Percentiles rank a stretch among this genome's conserved stretches.
phyloP scores from a whole-genome alignment of 768 basidiomycete species.

The Xerocomellus amylosporus region DNA sequence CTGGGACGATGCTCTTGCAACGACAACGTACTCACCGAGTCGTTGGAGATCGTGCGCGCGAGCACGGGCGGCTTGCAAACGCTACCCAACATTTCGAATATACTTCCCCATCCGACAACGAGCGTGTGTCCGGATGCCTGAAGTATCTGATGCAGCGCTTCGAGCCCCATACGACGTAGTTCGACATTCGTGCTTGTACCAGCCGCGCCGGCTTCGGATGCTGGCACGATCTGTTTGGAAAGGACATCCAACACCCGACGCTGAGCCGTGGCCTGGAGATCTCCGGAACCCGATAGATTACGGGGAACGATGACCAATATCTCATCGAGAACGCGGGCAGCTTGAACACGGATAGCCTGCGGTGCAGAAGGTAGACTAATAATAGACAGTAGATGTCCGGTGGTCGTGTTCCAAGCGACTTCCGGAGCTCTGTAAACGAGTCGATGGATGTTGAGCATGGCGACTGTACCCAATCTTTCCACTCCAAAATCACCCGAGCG shows the following conservation, averaged over 20 bases:
- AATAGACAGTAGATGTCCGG: slow-evolving; percentile 74
- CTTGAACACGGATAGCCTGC: slow-evolving; percentile 79
- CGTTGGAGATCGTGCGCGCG: slow-evolving; percentile 36
- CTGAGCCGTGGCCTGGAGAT: slow-evolving; percentile 70
- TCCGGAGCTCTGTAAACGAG: slow-evolving; percentile 80
- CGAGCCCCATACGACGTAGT: slow-evolving; percentile 82
- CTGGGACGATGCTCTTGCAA: slow-evolving; percentile 38
- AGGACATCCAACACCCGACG: slow-evolving; percentile 83
- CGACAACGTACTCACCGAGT: slow-evolving; percentile 44
- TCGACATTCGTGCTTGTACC: slow-evolving; percentile 60
- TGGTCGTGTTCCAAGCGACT: slow-evolving; percentile 82
- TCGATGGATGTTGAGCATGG: slow-evolving; percentile 81
- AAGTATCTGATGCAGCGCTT: slow-evolving; percentile 86
- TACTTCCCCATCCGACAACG: slow-evolving; percentile 88
- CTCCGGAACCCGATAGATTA: slow-evolving; percentile 57
- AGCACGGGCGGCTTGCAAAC: slow-evolving; percentile 65
- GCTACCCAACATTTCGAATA: slow-evolving; percentile 89
- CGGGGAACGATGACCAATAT: slow-evolving; percentile 76
- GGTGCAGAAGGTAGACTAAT: slow-evolving; percentile 70
- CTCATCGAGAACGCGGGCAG: slow-evolving; percentile 83
- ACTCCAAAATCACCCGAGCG: slow-evolving; percentile 95
- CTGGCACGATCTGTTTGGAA: slow-evolving; percentile 66
- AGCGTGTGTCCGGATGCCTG: slow-evolving; percentile 91
- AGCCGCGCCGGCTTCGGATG: slow-evolving; percentile 37
- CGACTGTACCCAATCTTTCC: slow-evolving; percentile 75